Conservation (phyloP, 352 stramenopile genomes). For the Globisporangium barbulae region DNA sequence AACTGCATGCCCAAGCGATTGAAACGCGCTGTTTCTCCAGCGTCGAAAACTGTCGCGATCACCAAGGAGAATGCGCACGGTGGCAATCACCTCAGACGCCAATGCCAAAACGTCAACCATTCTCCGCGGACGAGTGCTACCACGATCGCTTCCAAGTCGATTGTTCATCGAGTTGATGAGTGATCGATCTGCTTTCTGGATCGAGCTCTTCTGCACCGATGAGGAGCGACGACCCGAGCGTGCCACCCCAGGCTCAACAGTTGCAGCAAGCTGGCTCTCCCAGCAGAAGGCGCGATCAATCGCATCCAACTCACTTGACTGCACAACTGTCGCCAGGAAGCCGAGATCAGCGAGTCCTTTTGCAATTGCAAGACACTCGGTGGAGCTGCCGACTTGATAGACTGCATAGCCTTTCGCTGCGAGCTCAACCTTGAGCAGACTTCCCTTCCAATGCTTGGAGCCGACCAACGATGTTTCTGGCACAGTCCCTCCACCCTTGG, state of each 20-base stretch:
- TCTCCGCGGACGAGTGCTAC: slow-evolving; percentile 1
- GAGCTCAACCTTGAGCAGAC: slow-evolving; percentile 41
- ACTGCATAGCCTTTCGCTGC: slow-evolving; percentile 46
- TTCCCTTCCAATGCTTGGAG: slow-evolving; percentile 67
- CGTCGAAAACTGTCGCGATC: slow-evolving; percentile 15
- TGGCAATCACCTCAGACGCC: slow-evolving; percentile 38
- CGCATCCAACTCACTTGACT: slow-evolving; percentile 26
- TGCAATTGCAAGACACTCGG: slow-evolving; percentile 34
- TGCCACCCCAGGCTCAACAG: slow-evolving; percentile 42
- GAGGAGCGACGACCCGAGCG: slow-evolving; percentile 37
- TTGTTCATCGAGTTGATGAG: slow-evolving; percentile 47
- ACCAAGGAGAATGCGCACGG: slow-evolving; percentile 26
- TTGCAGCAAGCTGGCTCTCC: slow-evolving; percentile 35
- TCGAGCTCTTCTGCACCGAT: slow-evolving; percentile 24
- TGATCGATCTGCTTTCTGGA: slow-evolving; percentile 31
- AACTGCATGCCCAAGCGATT: slow-evolving; percentile 24
- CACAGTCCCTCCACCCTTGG: slow-evolving; percentile 45
- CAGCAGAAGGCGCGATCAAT: slow-evolving; percentile 47
- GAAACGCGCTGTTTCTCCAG: slow-evolving; percentile 28
- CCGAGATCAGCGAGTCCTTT: slow-evolving; percentile 35
- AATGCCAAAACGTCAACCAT: slow-evolving; percentile 27
- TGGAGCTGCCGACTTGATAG: slow-evolving; percentile 32
- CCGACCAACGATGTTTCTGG: slow-evolving; percentile 52
- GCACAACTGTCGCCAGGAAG: slow-evolving; percentile 45
- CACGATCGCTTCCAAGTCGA: slow-evolving; percentile 15